A percentile compares a stretch with the other conserved stretches of the same genome.
These are phyloP conservation scores for Penicillium riverlandense DNA, from an alignment of 495 filamentous ascomycete species.

Conservation along the genomic window DNA sequence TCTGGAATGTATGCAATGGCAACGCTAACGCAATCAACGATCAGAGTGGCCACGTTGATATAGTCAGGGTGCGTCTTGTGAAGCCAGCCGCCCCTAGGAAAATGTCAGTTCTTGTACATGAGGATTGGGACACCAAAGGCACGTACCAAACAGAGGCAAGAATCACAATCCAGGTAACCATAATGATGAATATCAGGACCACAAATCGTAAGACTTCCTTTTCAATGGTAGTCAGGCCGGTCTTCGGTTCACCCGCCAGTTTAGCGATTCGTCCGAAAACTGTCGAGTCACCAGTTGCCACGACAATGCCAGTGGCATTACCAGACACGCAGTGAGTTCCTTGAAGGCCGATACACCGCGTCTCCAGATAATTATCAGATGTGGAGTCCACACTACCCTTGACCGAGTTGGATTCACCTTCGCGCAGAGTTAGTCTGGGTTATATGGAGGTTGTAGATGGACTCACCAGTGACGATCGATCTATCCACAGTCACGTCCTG, in stretches of 20 bases:
- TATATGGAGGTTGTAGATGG: too few species aligned
- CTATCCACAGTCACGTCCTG: conserved; percentile 61
- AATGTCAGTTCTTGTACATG: neutral
- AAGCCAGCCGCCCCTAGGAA: conserved; percentile 52
- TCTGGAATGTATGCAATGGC: conserved; percentile 66
- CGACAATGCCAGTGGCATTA: conserved; percentile 49
- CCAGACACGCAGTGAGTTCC: conserved; percentile 60
- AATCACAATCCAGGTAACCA: conserved; percentile 47
- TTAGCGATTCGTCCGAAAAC: conserved; percentile 61
- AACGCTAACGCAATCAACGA: conserved; percentile 56
- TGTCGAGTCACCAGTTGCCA: conserved; percentile 50
- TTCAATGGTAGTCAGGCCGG: conserved; percentile 51
- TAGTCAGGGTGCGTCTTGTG: conserved; percentile 48
- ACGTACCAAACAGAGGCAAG: conserved; percentile 52
- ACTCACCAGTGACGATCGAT: conserved; percentile 55
- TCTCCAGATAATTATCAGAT: conserved; percentile 65
- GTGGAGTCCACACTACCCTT: conserved; percentile 48
- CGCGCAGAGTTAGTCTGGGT: too few species aligned
- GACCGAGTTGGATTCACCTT: conserved; percentile 54
- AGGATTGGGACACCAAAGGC: too few species aligned
- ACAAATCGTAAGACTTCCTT: conserved; percentile 61
- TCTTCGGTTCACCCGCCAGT: conserved; percentile 51
- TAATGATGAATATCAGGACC: conserved; percentile 46
- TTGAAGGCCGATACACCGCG: conserved; percentile 59
- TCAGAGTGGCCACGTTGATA: conserved; percentile 58